Evolutionary conservation across 1,139 yeast genomes (phyloP), one percentile per base, ranked within the genome.

Genomic region (Kodamaea anthophila): DNA sequence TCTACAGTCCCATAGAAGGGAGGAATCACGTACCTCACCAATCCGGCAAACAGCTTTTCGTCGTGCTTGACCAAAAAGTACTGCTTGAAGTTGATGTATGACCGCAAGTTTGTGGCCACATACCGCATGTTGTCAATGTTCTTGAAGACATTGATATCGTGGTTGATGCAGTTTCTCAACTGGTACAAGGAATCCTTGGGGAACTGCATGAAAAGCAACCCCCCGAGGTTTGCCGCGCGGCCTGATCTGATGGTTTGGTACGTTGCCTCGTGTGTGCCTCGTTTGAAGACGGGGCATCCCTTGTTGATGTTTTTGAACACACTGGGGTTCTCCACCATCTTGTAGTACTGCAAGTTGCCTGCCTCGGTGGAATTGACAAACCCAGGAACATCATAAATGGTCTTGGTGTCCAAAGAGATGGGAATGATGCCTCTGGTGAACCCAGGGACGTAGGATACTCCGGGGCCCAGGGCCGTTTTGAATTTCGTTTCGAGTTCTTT

Each of bases 1-100:
- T 83, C 91, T 12, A 81, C 60, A 2, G 75, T 58, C 0, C 88
- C 93, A 30, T 56, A 58, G 41, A 79, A 79, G n/a, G 84, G 83
- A 0, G 88, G 87, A 4, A 80, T 58, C 3, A 70, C 58, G 37
- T 60, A 75, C 32, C 74, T 55, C 2, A 51, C 60, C 40, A 68
- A 47, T 2, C 51, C 43, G 10, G 49, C 45, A 1, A 65, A 55
- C 33, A 54, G 55, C 11, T 47, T 44, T 7, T 18, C 19, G 5
- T 32, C 23, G 21, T 43, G 45, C n/a, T 49, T 44, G 1, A 64
- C 49, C 31, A 58, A 55, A 32, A 71, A 59, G 13, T 51, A 44
- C 18, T 55, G 53, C 3, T 39, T 40, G 27, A 58, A 37, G 2
- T 52, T 49, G n/a, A 47, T 39, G 28, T 42, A 39, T 7, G 16